Base-by-base conservation (phyloP, 768 basidiomycete genomes). In the Neoboletus brunneissimus region DNA sequence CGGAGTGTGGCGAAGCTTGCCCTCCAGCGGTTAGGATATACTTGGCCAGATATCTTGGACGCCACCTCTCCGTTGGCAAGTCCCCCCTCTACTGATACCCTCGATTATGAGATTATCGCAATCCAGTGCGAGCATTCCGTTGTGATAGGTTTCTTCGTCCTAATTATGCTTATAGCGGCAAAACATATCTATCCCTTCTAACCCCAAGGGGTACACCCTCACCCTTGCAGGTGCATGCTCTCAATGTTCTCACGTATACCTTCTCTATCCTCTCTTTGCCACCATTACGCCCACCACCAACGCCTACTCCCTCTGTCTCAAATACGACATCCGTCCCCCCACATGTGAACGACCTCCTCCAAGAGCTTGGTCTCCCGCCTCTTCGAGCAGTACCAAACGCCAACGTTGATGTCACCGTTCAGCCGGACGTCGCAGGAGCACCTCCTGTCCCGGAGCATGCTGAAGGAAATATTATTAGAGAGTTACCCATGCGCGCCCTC, bases 401-500 rank as follows among this genome's bases (percentile, higher is more conserved):
- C 43, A 60, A 68, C 20, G 9, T 65, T 27, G 57, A 67, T 49
- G 63, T 48, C 12, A 59, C 53, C 41, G 48, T 56, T 22, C 69
- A 62, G 31, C 60, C 46, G 16, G 67, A 60, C 27, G 40, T 25
- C n/a, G 56, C 55, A 41, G 63, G 58, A 42, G 59, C 58, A 43
- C 69, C 64, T 9, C 55, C 52, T 1, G 56, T 43, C 12, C 58
- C 64, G 40, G 61, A 63, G 48, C 51, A 55, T 38, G 62, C 58
- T 16, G 78, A 80, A 55, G 67, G 64, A 47, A 67, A 70, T 56
- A 15, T 64, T 20, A 34, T 86, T 15, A 80, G 81, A 37, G 83
- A 84, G 47, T 75, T 88, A 38, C 85, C 85, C 5, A 53, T 89
- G 23, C 84, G 88, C 31, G 86, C 87, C 5, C 76, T 90, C 6